phyloP scores from a whole-genome alignment of 495 filamentous ascomycete genomes.

The Xeromyces bisporus region DNA sequence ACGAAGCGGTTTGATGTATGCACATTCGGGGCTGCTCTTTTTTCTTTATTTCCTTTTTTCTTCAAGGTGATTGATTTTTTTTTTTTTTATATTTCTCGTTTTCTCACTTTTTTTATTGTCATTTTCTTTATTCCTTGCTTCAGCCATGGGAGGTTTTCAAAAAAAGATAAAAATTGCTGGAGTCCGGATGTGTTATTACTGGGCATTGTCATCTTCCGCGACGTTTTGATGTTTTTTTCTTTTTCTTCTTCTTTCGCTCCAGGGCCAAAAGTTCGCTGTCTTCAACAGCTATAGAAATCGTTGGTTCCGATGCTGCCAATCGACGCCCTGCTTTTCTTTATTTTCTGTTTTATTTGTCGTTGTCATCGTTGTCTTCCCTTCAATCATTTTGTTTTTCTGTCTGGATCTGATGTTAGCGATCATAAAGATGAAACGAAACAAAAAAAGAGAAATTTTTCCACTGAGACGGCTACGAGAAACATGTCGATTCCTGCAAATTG shows the following conservation, averaged over 20 bases:
- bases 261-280: constrained; percentile 16
- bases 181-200: constrained; percentile 26
- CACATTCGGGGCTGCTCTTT: constrained; percentile 8
- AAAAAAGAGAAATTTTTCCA: constrained; percentile 4
- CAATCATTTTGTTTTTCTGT: too few relatives aligned
- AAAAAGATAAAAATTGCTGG: constrained; percentile 25
- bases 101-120: too few relatives aligned
- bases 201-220: constrained; percentile 19
- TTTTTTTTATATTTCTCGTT: constrained; percentile 4
- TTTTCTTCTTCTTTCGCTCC: constrained; percentile 19
- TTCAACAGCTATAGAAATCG: constrained; percentile 23
- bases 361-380: not conserved
- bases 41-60: constrained; percentile 4
- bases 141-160: constrained; percentile 15
- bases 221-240: constrained; percentile 16
- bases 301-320: constrained; percentile 4
- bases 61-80: too few relatives aligned
- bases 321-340: too few relatives aligned
- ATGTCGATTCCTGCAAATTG: too few relatives aligned
- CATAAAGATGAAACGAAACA: constrained; percentile 8
- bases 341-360: constrained; percentile 2
- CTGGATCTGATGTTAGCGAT: constrained; percentile 7
- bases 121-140: constrained; percentile 10
- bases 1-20: constrained; percentile 9
- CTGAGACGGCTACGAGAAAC: too few relatives aligned